Conservation (phyloP, 140 eudicot species). For the Ambrosia hybrid region DNA sequence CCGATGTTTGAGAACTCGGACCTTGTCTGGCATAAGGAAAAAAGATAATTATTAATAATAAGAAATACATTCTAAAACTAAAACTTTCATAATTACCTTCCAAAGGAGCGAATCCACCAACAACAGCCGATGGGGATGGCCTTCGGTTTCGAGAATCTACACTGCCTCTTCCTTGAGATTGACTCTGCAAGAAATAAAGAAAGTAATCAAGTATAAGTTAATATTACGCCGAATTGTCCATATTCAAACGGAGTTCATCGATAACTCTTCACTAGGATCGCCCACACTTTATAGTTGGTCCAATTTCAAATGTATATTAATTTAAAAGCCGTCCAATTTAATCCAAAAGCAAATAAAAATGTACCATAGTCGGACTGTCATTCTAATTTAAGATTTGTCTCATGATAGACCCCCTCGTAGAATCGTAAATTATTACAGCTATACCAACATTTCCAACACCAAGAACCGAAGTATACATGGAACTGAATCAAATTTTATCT, state of each 20-base stretch:
- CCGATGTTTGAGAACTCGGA: conserved; percentile 59
- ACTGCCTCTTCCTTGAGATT: conserved; percentile 76
- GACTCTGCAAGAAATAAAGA: conserved; percentile 40
- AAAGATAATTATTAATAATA: conserved; percentile 27
- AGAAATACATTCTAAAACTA: neutral
- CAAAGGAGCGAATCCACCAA: conserved; percentile 90
- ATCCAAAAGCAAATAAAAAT: neutral
- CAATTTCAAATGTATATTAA: neutral
- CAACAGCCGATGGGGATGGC: conserved; percentile 84
- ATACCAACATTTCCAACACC: neutral
- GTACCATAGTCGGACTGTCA: neutral
- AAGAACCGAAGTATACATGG: neutral
- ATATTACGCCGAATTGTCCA: neutral
- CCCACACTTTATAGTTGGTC: neutral
- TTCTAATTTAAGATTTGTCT: neutral
- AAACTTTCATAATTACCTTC: conserved; percentile 55
- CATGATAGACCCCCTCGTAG: neutral
- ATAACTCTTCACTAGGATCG: neutral
- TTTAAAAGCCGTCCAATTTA: neutral
- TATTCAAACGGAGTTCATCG: no score
- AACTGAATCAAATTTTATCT: conserved; percentile 8
- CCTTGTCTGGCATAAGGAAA: conserved; percentile 51
- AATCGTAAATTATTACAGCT: neutral
- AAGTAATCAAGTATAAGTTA: neutral
- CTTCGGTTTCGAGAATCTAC: conserved; percentile 69